phyloP scores from a whole-genome alignment of 2,329 filamentous ascomycete species.

The Fusarium nematophilum region DNA sequence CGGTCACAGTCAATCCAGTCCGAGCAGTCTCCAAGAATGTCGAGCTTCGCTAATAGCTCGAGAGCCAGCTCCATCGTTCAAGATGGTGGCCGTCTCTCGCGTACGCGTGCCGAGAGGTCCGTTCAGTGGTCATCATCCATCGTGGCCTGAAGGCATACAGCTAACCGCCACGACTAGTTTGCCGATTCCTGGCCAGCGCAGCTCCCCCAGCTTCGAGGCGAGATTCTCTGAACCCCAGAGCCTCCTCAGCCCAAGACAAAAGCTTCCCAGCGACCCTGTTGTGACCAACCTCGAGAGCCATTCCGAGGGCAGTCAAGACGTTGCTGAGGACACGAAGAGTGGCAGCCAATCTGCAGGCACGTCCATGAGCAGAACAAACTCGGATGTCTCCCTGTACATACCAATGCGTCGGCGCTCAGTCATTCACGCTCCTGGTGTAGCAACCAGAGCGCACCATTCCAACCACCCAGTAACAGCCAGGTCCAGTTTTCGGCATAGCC shows the following conservation, averaged over 20 bases:
- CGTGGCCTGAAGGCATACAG: constrained; percentile 23
- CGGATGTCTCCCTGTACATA: constrained; percentile 60
- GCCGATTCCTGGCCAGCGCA: constrained; percentile 21
- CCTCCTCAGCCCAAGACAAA: constrained; percentile 24
- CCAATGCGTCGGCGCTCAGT: constrained; percentile 61
- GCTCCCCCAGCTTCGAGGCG: constrained; percentile 32
- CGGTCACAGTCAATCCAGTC: constrained; percentile 35
- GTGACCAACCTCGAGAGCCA: constrained; percentile 22
- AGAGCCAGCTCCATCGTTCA: constrained; percentile 28
- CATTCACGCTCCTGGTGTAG: constrained; percentile 61
- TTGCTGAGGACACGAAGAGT: constrained; percentile 38
- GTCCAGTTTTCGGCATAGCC: constrained; percentile 52
- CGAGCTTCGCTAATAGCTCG: constrained; percentile 26
- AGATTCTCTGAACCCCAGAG: constrained; percentile 33
- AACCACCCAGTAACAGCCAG: constrained; percentile 39
- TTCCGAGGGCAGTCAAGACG: constrained; percentile 31
- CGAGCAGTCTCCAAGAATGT: constrained; percentile 29
- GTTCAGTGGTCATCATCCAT: constrained; percentile 18
- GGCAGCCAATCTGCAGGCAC: constrained; percentile 30
- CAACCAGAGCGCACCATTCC: constrained; percentile 54
- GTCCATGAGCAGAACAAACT: constrained; percentile 50
- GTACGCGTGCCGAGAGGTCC: constrained; percentile 40
- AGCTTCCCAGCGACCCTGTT: constrained; percentile 25
- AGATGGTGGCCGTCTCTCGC: constrained; percentile 26
- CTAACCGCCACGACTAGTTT: constrained; percentile 35